Percentiles rank a stretch among this genome's conserved stretches.
Evolutionary conservation across 352 stramenopile genomes (phyloP).

Genomic region (Phytophthora pini): DNA sequence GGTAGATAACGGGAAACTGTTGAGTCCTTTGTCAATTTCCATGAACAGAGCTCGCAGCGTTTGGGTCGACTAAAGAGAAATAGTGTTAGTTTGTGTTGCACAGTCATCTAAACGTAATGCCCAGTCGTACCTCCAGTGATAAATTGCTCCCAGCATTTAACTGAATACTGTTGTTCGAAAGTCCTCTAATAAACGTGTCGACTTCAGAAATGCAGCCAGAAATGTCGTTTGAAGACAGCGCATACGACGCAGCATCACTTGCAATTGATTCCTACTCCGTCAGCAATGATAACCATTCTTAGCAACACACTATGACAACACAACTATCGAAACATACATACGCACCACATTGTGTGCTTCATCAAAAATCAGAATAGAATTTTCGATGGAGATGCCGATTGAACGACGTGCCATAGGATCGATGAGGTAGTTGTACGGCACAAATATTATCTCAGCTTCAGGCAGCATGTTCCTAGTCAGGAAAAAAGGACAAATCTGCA

Average conservation of each 20-base stretch:
- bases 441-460: constrained; percentile 96
- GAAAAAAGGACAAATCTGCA: constrained; percentile 98
- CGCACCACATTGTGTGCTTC: constrained; percentile 99
- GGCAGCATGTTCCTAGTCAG: constrained; percentile 91
- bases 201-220: constrained; percentile 95
- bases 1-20: constrained; percentile 74
- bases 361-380: constrained; percentile 99
- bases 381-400: constrained; percentile 95
- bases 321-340: neutral
- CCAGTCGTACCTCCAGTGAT: constrained; percentile 58
- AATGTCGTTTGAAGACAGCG: constrained; percentile 95
- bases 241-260: constrained; percentile 96
- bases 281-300: constrained; percentile 1
- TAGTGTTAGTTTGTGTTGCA: constrained; percentile 14
- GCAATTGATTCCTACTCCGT: constrained; percentile 80
- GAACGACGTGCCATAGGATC: constrained; percentile 91
- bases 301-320: neutral
- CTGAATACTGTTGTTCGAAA: constrained; percentile 66
- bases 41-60: constrained; percentile 83
- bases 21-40: constrained; percentile 87
- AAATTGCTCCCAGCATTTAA: constrained; percentile 59
- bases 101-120: neutral
- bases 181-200: constrained; percentile 78
- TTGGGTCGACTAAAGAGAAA: constrained; percentile 63
- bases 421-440: constrained; percentile 99